Evolutionary conservation across 2,329 filamentous ascomycete species (phyloP), one percentile per base, ranked within the genome.

Genomic region (Aureobasidium melanogenum): DNA sequence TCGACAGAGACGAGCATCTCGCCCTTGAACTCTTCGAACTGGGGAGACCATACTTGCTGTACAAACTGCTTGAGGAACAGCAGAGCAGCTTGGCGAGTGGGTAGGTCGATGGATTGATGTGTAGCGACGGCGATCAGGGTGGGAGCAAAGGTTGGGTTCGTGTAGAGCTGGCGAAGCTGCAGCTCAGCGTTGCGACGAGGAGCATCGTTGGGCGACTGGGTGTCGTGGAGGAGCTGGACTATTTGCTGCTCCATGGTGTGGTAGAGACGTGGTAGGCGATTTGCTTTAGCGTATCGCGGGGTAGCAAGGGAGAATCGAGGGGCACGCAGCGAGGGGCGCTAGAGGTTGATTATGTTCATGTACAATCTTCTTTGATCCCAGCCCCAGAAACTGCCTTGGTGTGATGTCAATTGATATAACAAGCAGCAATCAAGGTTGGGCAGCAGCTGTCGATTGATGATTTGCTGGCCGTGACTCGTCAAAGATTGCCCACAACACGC

Each of bases 111-210:
- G 60, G 87, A 86, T 44, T 83, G 79, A 74, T 96, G 88, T 48
- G 85, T 84, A 65, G 88, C 91, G 68, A 99, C 88, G 66, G 90
- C 86, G 67, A 89, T 82, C 64, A 99, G 85, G 60, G 87, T 88
- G 57, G 88, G 76, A 52, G 93, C 89, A 72, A 93, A 96, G 64
- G 85, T 85, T 65, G 82, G 79, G 67, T 85, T 82, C 64, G 80
- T 74, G 72, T 88, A 87, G 65, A 89, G 84, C 66, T 84, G 84
- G 72, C 86, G 84, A 56, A 97, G 83, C 69, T 91, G 88, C 71
- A 87, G 81, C 77, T 99, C 94, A 68, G 94, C 94, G 73, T 89
- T 85, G 73, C 89, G 91, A 74, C 93, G 88, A 62, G 88, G 86
- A 60, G 78, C 85, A 73, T 93, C 87, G 63, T 86, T 84, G 63